phyloP scores from a whole-genome alignment of 1,284 basidiomycete genomes.

The Anthracocystis panici-leucophaei region DNA sequence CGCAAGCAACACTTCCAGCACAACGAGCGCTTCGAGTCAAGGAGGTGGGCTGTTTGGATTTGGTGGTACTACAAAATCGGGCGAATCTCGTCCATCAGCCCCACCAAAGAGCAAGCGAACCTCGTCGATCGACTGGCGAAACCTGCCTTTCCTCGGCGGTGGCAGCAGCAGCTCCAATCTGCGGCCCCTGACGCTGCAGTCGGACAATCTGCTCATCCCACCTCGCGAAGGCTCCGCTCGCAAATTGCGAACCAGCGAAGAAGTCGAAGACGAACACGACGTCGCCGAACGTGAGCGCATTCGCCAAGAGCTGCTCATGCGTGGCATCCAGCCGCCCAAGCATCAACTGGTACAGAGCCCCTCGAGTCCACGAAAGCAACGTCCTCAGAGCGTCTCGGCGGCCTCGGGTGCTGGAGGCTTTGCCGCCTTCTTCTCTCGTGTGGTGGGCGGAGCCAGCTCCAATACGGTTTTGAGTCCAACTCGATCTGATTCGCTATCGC shows the following conservation, averaged over 20 bases:
- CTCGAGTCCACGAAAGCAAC: conserved; percentile 12
- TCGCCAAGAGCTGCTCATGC: conserved; percentile 49
- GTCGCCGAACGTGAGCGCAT: conserved; percentile 57
- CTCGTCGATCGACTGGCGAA: conserved; percentile 54
- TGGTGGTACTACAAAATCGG: conserved; percentile 11
- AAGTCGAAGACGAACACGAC: conserved; percentile 57
- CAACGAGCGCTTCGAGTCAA: conserved; percentile 13
- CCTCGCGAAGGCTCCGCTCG: conserved; percentile 37
- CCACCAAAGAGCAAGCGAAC: conserved; percentile 38
- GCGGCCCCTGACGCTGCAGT: conserved; percentile 77
- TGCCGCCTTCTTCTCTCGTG: conserved; percentile 60
- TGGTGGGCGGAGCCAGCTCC: conserved; percentile 43
- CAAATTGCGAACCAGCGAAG: conserved; percentile 50
- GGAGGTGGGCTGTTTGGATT: conserved; percentile 45
- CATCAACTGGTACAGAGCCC: conserved; percentile 53
- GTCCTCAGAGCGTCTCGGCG: conserved; percentile 29
- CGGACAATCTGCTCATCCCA: conserved; percentile 31
- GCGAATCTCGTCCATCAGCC: conserved; percentile 6
- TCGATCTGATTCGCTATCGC: conserved; percentile 27
- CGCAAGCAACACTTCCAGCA: conserved; percentile 14
- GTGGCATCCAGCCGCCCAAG: conserved; percentile 57
- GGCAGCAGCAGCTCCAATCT: conserved; percentile 69
- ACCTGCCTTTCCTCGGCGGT: conserved; percentile 49
- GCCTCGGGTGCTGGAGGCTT: conserved; percentile 42
- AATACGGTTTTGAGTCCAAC: conserved; percentile 20